These are phyloP conservation scores for Marasmius sp. DNA, from an alignment of 1,284 basidiomycete species.

Conservation along the genomic window DNA sequence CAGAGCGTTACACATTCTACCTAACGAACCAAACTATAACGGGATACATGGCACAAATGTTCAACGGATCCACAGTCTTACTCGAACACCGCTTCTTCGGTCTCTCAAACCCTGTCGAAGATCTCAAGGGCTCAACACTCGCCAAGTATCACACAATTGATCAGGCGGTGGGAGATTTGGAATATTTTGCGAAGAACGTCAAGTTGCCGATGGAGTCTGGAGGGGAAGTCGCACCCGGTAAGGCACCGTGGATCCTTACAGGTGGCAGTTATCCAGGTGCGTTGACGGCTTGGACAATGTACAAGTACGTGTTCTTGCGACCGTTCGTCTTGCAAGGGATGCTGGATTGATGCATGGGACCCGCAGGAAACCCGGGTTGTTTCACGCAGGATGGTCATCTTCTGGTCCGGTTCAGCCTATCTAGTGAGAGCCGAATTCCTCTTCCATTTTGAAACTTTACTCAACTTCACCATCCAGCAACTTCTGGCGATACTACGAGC, in stretches of 20 bases:
- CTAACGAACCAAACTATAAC: conserved; percentile 65
- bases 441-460: neutral
- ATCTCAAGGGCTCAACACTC: conserved; percentile 61
- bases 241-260: conserved; percentile 57
- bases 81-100: conserved; percentile 51
- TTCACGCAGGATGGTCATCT: conserved; percentile 68
- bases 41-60: conserved; percentile 66
- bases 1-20: conserved; percentile 49
- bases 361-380: conserved; percentile 60
- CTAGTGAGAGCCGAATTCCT: conserved; percentile 35
- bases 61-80: conserved; percentile 61
- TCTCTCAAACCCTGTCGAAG: conserved; percentile 51
- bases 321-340: conserved; percentile 12
- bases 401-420: conserved; percentile 73
- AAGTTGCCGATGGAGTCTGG: conserved; percentile 67
- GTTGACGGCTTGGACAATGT: conserved; percentile 70
- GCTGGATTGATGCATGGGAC: conserved; percentile 16
- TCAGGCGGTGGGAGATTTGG: conserved; percentile 71
- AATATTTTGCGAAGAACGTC: conserved; percentile 68
- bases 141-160: conserved; percentile 58
- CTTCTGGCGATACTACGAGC: conserved; percentile 73
- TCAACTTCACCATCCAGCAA: conserved; percentile 35
- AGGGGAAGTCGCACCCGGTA: conserved; percentile 50
- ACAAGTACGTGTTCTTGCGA: conserved; percentile 44
- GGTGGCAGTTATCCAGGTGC: conserved; percentile 48